Conservation (phyloP, 768 basidiomycete species). For the Mycena sanguinolenta region DNA sequence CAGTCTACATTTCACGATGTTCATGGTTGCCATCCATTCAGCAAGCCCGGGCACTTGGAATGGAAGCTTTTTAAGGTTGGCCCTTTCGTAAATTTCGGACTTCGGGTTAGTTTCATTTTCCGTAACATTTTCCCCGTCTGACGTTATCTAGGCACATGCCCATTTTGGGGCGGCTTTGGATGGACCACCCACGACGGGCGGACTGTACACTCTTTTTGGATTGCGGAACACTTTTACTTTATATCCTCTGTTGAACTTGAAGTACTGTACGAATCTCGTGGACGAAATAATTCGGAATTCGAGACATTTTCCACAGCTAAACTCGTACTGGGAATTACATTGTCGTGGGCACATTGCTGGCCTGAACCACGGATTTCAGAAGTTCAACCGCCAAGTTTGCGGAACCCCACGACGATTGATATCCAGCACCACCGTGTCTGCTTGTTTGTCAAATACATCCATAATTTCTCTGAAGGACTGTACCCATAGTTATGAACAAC, state of each 20-base stretch:
- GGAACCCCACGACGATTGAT: slow-evolving; percentile 69
- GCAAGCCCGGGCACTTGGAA: background rate
- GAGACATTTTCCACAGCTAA: too few species aligned
- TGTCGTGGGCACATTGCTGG: too few species aligned
- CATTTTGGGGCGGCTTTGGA: too few species aligned
- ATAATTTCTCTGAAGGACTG: background rate
- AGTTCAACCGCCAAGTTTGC: slow-evolving; percentile 56
- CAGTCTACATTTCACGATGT: background rate
- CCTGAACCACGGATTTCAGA: background rate
- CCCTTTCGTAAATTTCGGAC: too few species aligned
- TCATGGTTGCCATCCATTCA: background rate
- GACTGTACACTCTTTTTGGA: too few species aligned
- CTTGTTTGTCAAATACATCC: background rate
- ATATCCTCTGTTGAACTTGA: too few species aligned
- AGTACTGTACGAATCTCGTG: too few species aligned
- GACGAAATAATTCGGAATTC: too few species aligned
- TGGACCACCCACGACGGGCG: too few species aligned
- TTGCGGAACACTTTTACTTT: slow-evolving; percentile 53
- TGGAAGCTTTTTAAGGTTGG: background rate
- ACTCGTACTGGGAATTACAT: too few species aligned
- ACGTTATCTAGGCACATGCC: background rate
- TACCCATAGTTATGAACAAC: slow-evolving; percentile 26
- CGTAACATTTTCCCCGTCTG: background rate
- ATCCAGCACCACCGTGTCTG: slow-evolving; percentile 70
- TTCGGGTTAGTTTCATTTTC: background rate